These are phyloP conservation scores for Hsuehochloa calcarea DNA, from an alignment of 176 grass and related monocot species.

Conservation along the genomic window DNA sequence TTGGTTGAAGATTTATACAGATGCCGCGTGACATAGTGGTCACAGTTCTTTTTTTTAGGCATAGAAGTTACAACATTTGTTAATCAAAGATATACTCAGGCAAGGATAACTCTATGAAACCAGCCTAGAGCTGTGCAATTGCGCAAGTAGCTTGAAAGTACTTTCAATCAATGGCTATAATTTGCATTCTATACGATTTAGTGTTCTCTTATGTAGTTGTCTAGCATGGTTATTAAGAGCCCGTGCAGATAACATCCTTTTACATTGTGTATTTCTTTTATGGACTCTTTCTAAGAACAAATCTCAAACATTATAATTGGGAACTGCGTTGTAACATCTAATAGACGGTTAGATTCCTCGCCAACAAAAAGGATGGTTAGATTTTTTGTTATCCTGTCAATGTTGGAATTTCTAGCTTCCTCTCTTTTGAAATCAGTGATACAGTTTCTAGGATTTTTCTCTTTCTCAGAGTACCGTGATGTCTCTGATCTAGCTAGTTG, in stretches of 20 bases:
- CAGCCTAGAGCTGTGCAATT: neutral
- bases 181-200: neutral
- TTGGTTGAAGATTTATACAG: constrained; percentile 12
- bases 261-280: neutral
- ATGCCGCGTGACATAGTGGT: neutral
- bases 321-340: neutral
- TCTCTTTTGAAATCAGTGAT: neutral
- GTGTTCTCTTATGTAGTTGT: constrained; percentile 13
- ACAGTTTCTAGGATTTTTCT: neutral
- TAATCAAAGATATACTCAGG: neutral
- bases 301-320: constrained; percentile 4
- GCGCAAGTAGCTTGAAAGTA: neutral
- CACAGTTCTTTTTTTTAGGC: neutral
- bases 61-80: neutral
- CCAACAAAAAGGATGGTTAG: neutral
- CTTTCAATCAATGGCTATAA: constrained; percentile 10
- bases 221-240: constrained; percentile 7
- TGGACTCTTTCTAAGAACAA: constrained; percentile 16
- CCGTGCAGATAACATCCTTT: constrained; percentile 6
- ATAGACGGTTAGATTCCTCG: neutral
- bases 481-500: neutral
- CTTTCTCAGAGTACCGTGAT: neutral
- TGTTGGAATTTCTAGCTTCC: too few species aligned
- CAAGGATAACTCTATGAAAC: neutral
- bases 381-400: neutral